phyloP scores from a whole-genome alignment of 495 filamentous ascomycete genomes.

The Aspergillus hancockii region DNA sequence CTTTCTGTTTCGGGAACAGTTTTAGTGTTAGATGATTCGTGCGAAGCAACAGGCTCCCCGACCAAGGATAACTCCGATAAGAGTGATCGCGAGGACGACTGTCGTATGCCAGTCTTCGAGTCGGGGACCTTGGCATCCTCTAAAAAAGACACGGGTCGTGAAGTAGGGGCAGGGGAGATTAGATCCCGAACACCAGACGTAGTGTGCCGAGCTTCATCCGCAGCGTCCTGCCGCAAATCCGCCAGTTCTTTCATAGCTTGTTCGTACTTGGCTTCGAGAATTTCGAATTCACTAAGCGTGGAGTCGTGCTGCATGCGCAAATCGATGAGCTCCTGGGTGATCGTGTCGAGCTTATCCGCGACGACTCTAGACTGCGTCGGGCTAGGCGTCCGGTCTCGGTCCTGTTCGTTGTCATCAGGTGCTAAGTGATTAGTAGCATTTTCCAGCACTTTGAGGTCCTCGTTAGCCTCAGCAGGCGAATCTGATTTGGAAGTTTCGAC shows the following conservation, averaged over 20 bases:
- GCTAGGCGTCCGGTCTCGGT: constrained; percentile 45
- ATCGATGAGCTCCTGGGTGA: constrained; percentile 90
- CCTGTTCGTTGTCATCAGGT: constrained; percentile 16
- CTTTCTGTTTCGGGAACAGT: constrained; percentile 30
- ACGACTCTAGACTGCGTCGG: constrained; percentile 84
- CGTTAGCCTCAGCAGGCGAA: constrained; percentile 21
- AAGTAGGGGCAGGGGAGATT: constrained; percentile 56
- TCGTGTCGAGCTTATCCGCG: constrained; percentile 87
- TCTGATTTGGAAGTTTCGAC: constrained; percentile 34
- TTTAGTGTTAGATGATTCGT: constrained; percentile 57
- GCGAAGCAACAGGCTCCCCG: constrained; percentile 75
- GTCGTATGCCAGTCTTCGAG: constrained; percentile 73
- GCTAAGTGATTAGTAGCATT: constrained; percentile 32
- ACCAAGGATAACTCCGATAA: constrained; percentile 94
- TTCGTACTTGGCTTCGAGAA: constrained; percentile 86
- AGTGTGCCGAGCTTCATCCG: constrained; percentile 78
- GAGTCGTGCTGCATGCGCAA: constrained; percentile 87
- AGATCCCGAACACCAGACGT: constrained; percentile 49
- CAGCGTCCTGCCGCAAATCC: constrained; percentile 74
- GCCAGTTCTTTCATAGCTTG: constrained; percentile 80
- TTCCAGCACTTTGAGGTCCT: constrained; percentile 38
- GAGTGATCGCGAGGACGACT: constrained; percentile 89
- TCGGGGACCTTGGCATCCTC: constrained; percentile 72
- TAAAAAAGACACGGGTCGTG: constrained; percentile 90
- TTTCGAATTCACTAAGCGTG: constrained; percentile 76